Conservation (phyloP, 129 eudicot species). For the Chrysanthemum seticuspe region DNA sequence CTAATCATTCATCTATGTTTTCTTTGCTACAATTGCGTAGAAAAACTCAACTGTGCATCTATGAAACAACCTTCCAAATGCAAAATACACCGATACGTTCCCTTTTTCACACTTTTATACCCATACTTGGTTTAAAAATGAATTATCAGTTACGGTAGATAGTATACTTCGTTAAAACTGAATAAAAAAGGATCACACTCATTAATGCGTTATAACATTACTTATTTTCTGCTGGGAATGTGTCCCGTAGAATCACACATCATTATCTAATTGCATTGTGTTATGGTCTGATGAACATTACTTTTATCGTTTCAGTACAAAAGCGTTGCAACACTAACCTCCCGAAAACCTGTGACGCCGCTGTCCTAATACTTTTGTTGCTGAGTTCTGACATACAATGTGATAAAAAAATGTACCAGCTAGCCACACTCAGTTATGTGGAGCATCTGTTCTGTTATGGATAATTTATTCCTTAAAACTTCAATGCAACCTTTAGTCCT, state of each 20-base stretch:
- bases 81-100: too few species aligned
- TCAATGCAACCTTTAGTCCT: constrained; percentile 1
- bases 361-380: constrained; percentile 34
- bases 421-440: background rate
- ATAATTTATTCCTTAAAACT: constrained; percentile 12
- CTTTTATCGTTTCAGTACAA: constrained; percentile 58
- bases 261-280: background rate
- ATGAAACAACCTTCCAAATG: too few species aligned
- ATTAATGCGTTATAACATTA: too few species aligned
- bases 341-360: constrained; percentile 44
- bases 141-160: too few species aligned
- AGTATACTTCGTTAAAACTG: too few species aligned
- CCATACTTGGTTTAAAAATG: too few species aligned
- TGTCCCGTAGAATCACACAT: background rate
- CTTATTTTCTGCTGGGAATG: background rate
- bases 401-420: constrained; percentile 28
- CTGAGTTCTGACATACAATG: constrained; percentile 17
- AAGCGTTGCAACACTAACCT: constrained; percentile 59
- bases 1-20: background rate
- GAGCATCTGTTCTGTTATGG: background rate
- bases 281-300: constrained; percentile 10
- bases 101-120: too few species aligned
- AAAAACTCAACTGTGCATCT: background rate
- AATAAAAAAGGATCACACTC: too few species aligned
- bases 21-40: background rate